phyloP scores from a whole-genome alignment of 2,329 filamentous ascomycete species.

The Lachnellula cervina region DNA sequence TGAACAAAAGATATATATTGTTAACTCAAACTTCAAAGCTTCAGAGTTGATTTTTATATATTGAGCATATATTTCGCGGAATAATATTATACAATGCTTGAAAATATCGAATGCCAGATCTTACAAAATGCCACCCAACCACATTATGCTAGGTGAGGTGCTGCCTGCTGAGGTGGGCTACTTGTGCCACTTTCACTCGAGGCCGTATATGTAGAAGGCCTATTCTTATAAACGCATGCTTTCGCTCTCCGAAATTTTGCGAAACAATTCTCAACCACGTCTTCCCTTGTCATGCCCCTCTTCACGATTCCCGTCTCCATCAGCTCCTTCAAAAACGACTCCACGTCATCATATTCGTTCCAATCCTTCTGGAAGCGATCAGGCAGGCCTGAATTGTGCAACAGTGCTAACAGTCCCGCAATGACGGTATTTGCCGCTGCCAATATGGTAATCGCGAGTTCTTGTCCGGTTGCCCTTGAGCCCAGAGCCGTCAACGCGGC shows the following conservation, averaged over 20 bases:
- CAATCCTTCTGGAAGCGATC: conserved; percentile 13
- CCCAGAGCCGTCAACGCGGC: conserved; percentile 23
- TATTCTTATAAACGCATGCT: conserved; percentile 3
- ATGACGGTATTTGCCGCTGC: conserved; percentile 19
- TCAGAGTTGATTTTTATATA: too few species aligned
- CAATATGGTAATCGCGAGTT: conserved; percentile 17
- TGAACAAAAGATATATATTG: too few species aligned
- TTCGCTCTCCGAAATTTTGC: conserved; percentile 8
- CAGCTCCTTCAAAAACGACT: conserved; percentile 9
- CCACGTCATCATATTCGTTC: conserved; percentile 14
- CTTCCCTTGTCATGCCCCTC: conserved; percentile 8
- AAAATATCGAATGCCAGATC: background rate
- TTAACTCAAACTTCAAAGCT: too few species aligned
- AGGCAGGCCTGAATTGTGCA: conserved; percentile 13
- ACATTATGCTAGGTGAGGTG: background rate
- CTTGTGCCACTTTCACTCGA: background rate
- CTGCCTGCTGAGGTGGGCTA: background rate
- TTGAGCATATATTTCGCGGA: too few species aligned
- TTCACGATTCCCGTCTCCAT: conserved; percentile 8
- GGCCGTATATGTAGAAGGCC: conserved; percentile 4
- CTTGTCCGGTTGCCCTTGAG: conserved; percentile 7
- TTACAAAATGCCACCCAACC: background rate
- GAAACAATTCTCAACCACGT: conserved; percentile 8
- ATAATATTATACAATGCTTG: background rate
- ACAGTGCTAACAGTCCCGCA: conserved; percentile 10